Evolutionary conservation across 306 rosid genomes (phyloP).

Genomic region (Citrullus amarus): DNA sequence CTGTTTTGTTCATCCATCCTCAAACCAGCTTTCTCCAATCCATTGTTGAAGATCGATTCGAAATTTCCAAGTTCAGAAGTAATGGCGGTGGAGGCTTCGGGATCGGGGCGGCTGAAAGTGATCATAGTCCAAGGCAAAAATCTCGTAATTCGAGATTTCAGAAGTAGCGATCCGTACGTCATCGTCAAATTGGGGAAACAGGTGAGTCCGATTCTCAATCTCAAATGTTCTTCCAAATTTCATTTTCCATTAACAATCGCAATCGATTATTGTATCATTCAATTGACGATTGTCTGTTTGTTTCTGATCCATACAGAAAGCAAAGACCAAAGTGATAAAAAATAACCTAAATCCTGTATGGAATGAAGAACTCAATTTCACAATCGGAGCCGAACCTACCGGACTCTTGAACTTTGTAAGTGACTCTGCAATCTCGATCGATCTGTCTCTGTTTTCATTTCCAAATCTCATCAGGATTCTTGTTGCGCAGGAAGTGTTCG

Average conservation of each 20-base stretch:
- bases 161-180: slow-evolving; percentile 93
- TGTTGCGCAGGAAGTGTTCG: slow-evolving; percentile 61
- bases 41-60: not conserved
- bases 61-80: not conserved
- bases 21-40: not conserved
- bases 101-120: not conserved
- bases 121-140: slow-evolving; percentile 1
- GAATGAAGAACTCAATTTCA: slow-evolving; percentile 48
- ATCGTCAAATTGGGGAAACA: slow-evolving; percentile 79
- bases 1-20: not conserved
- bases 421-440: not conserved
- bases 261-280: not conserved
- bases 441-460: not conserved
- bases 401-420: slow-evolving; percentile 65
- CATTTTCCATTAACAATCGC: not conserved
- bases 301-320: slow-evolving; percentile 41
- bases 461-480: not conserved
- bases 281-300: not conserved
- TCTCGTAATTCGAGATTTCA: slow-evolving; percentile 83
- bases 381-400: slow-evolving; percentile 37
- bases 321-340: slow-evolving; percentile 76
- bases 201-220: slow-evolving; percentile 16
- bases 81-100: slow-evolving; percentile 34
- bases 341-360: slow-evolving; percentile 51
- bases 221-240: not conserved